Conservation (phyloP, 2,329 filamentous ascomycete species). For the Paracoccidioides lutzii region DNA sequence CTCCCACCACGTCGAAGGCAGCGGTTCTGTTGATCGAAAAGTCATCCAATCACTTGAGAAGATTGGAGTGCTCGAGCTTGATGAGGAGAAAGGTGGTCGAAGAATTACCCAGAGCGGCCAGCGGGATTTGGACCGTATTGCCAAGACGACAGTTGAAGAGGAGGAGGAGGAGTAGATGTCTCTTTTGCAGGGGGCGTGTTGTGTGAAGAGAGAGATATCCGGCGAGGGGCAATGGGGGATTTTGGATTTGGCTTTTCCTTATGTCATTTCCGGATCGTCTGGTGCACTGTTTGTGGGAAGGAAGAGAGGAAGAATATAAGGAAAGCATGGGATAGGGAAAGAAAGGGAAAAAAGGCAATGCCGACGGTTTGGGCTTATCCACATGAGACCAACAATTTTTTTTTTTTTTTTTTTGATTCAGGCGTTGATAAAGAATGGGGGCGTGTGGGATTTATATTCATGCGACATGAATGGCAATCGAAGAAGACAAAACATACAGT, state of each 20-base stretch:
- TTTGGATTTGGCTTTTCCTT: background rate
- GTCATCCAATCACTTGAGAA: constrained; percentile 96
- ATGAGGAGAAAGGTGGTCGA: constrained; percentile 97
- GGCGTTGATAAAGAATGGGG: constrained; percentile 2
- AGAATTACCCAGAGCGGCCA: constrained; percentile 96
- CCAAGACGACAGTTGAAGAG: constrained; percentile 52
- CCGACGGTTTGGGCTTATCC: background rate
- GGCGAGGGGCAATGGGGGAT: background rate
- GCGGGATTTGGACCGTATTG: constrained; percentile 96
- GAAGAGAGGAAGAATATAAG: background rate
- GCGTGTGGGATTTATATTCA: background rate
- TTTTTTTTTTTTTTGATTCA: background rate
- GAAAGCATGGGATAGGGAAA: background rate
- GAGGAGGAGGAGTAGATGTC: constrained; percentile 26
- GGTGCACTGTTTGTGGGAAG: background rate
- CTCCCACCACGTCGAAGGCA: constrained; percentile 90
- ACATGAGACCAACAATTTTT: constrained; percentile 1
- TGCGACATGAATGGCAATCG: background rate
- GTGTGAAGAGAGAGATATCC: background rate
- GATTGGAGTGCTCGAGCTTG: constrained; percentile 94
- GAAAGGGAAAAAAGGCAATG: background rate
- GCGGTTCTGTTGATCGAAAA: constrained; percentile 93
- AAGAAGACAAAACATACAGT: background rate
- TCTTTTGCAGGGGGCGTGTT: background rate
- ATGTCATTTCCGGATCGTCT: background rate